Percentiles rank a stretch among this genome's conserved stretches.
phyloP scores from a whole-genome alignment of 225 moss, liverwort and hornwort species.

The Straminergon stramineum region DNA sequence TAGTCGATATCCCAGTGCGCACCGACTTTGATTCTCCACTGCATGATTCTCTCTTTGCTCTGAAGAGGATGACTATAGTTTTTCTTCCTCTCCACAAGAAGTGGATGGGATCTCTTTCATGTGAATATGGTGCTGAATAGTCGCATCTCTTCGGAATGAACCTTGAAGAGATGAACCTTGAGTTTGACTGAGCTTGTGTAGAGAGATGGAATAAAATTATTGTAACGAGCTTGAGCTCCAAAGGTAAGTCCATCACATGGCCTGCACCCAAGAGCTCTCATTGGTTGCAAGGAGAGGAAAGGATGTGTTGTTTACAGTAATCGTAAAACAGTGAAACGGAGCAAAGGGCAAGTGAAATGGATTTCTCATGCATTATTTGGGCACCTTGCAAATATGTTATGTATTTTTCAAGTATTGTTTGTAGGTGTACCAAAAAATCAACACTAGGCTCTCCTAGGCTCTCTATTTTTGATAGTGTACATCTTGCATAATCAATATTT shows the following conservation, averaged over 20 bases:
- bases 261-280: background rate
- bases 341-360: background rate
- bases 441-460: background rate
- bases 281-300: background rate
- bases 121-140: conserved; percentile 2
- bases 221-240: background rate
- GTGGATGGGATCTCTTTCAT: background rate
- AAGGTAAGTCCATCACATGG: background rate
- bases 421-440: background rate
- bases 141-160: conserved; percentile 7
- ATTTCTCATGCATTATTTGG: background rate
- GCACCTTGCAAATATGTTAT: background rate
- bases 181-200: background rate
- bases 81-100: background rate
- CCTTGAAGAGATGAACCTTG: background rate
- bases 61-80: background rate
- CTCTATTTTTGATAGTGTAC: background rate
- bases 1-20: conserved; percentile 27
- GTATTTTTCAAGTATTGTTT: background rate
- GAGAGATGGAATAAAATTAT: background rate
- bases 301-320: background rate
- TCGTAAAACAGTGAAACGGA: background rate
- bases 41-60: background rate
- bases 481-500: background rate
- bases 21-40: conserved; percentile 21